Base-by-base conservation (phyloP, 179 eudicot genomes). In the Camellia oleifera region DNA sequence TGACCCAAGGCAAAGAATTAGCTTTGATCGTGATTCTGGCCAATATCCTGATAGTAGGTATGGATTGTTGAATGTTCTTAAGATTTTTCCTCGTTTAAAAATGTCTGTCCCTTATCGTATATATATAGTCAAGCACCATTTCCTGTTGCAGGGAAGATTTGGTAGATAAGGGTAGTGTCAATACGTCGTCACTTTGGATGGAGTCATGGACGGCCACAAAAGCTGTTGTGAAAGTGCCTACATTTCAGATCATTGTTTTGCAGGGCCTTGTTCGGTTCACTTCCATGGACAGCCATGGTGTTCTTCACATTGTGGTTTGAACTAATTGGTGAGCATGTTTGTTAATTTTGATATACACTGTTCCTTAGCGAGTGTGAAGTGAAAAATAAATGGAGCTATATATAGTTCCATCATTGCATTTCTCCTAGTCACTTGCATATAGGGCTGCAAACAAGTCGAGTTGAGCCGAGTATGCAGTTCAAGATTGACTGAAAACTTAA, bases 281-380 rank as follows among this genome's bases (percentile, higher is more conserved):
- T 96, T 18, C 99, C 99, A 40, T 96, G 98, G 98, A 92, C 99
- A 76, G 93, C 99, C 66, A 92, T 94, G 92, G 98, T 94, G 48
- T 96, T 96, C 85, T 89, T 91, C 83, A 94, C 96, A 71, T 81
- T 96, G 87, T 96, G 99, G 98, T 94, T 96, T 44, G 91, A 96
- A 81, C 85, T 96, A 72, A 96, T 96, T 54, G 98, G 99, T 95
- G 85, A 85, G 92, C 83, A 77, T 71, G 66, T 75, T 11, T 57
- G 73, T 66, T 6, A n/a, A 75, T 82, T 53, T 5, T 32, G 40
- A 32, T 32, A 32, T 32, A 32, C 40, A 32, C 40, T 32, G 40
- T 32, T 32, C 40, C 40, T 32, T 32, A 32, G 1, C 0, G 40
- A 32, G 40, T 32, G 2, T 32, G 40, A 1, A 32, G 40, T 26